phyloP scores from a whole-genome alignment of 2,329 filamentous ascomycete species.

The Cordyceps pruinosa region DNA sequence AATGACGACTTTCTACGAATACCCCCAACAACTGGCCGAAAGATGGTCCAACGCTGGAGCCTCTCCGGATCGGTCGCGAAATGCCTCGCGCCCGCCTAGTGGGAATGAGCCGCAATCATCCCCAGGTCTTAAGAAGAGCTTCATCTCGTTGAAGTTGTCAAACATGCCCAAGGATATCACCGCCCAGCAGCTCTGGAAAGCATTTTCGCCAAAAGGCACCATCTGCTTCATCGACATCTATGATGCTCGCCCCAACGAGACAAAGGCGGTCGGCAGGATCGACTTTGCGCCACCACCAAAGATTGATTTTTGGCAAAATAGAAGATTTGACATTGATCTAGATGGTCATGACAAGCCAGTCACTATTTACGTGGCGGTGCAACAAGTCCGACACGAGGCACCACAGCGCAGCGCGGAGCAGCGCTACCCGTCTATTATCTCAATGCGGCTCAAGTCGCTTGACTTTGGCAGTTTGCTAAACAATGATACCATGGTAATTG shows the following conservation, averaged over 20 bases:
- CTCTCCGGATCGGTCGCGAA: neutral
- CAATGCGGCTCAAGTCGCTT: constrained; percentile 38
- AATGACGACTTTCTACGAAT: neutral
- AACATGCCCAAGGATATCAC: constrained; percentile 30
- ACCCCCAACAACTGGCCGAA: neutral
- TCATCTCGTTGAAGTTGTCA: constrained; percentile 22
- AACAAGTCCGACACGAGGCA: neutral
- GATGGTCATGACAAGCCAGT: neutral
- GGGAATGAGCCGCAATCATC: neutral
- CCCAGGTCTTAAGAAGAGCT: neutral
- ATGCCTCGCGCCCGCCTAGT: neutral
- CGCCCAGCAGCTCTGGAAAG: constrained; percentile 40
- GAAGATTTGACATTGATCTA: neutral
- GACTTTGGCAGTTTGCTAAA: constrained; percentile 56
- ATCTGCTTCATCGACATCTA: constrained; percentile 52
- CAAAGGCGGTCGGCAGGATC: constrained; percentile 32
- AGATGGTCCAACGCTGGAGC: constrained; percentile 1
- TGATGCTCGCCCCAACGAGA: constrained; percentile 25
- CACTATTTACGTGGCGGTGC: neutral
- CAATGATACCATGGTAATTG: constrained; percentile 50
- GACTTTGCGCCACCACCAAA: constrained; percentile 52
- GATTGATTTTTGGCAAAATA: constrained; percentile 41
- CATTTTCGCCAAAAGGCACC: constrained; percentile 45
- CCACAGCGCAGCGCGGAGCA: neutral
- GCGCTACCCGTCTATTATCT: constrained; percentile 29